Percentiles rank a stretch among this genome's conserved stretches.
These are phyloP conservation scores for Plenodomus biglobosus DNA, from an alignment of 2,329 filamentous ascomycete genomes.

Conservation along the genomic window DNA sequence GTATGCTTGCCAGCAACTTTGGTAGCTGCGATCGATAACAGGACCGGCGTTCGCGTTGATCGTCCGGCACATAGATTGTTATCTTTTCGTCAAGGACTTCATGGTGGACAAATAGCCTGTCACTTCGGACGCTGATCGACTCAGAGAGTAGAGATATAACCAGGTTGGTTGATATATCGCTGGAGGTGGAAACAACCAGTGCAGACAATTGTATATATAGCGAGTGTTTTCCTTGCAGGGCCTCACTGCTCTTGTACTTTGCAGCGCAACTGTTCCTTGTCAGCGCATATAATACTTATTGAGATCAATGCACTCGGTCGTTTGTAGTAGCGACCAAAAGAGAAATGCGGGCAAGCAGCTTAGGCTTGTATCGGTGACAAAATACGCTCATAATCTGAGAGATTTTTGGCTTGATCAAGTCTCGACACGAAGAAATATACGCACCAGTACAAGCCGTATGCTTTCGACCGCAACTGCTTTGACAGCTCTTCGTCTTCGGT, in stretches of 20 bases:
- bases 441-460: slow-evolving; percentile 27
- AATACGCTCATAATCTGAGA: too few species aligned
- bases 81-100: slow-evolving; percentile 8
- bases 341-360: too few species aligned
- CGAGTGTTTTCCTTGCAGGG: slow-evolving; percentile 11
- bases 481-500: slow-evolving; percentile 5
- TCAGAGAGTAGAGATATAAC: slow-evolving; percentile 4
- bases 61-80: slow-evolving; percentile 18
- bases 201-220: slow-evolving; percentile 14
- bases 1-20: slow-evolving; percentile 10
- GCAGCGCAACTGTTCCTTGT: slow-evolving; percentile 21
- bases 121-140: slow-evolving; percentile 11
- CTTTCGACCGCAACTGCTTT: slow-evolving; percentile 10
- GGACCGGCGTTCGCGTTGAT: slow-evolving; percentile 5
- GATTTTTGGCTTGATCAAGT: too few species aligned
- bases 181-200: slow-evolving; percentile 3
- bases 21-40: slow-evolving; percentile 24
- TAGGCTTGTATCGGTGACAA: too few species aligned
- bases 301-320: neutral
- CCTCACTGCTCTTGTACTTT: slow-evolving; percentile 23
- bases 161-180: slow-evolving; percentile 14
- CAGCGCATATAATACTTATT: too few species aligned
- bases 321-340: too few species aligned
- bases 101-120: slow-evolving; percentile 17
- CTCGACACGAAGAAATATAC: slow-evolving; percentile 5